These are phyloP conservation scores for Margaritispora aquatica DNA, from an alignment of 495 filamentous ascomycete genomes.

Conservation along the genomic window DNA sequence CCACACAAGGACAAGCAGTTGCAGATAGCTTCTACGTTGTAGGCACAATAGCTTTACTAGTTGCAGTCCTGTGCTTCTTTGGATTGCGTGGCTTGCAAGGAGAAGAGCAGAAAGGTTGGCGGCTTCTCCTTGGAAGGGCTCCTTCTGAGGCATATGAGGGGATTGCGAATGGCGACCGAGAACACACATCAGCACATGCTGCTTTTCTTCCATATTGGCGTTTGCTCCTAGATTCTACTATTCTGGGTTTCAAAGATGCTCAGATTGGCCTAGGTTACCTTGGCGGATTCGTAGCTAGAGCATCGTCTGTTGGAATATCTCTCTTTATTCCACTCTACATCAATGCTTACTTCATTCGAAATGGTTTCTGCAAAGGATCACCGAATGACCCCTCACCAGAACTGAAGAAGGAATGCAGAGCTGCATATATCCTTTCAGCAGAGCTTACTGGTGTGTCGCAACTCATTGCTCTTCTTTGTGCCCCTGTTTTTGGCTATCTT, in stretches of 20 bases:
- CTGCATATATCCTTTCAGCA: slow-evolving; percentile 79
- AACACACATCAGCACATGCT: neutral
- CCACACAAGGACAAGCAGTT: slow-evolving; percentile 62
- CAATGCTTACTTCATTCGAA: slow-evolving; percentile 80
- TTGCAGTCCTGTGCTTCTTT: slow-evolving; percentile 69
- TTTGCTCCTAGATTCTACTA: slow-evolving; percentile 56
- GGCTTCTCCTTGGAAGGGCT: slow-evolving; percentile 37
- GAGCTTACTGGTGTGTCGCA: slow-evolving; percentile 85
- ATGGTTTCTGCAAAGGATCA: slow-evolving; percentile 66
- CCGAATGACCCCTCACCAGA: slow-evolving; percentile 53
- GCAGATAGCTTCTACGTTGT: slow-evolving; percentile 81
- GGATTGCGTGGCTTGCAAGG: slow-evolving; percentile 73
- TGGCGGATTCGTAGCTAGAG: slow-evolving; percentile 90
- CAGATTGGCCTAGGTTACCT: slow-evolving; percentile 83
- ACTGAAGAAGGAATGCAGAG: slow-evolving; percentile 71
- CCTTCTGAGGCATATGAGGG: slow-evolving; percentile 17
- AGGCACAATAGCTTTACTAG: slow-evolving; percentile 58
- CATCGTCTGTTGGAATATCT: slow-evolving; percentile 92
- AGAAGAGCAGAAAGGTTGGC: slow-evolving; percentile 70
- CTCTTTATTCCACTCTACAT: slow-evolving; percentile 89
- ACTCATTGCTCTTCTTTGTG: slow-evolving; percentile 74
- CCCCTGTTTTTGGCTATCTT: slow-evolving; percentile 79
- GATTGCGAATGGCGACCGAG: neutral
- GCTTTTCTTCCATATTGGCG: slow-evolving; percentile 38
- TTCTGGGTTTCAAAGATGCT: slow-evolving; percentile 65